Evolutionary conservation across 805 yeast genomes (phyloP).

Genomic region (Hanseniaspora lindneri): DNA sequence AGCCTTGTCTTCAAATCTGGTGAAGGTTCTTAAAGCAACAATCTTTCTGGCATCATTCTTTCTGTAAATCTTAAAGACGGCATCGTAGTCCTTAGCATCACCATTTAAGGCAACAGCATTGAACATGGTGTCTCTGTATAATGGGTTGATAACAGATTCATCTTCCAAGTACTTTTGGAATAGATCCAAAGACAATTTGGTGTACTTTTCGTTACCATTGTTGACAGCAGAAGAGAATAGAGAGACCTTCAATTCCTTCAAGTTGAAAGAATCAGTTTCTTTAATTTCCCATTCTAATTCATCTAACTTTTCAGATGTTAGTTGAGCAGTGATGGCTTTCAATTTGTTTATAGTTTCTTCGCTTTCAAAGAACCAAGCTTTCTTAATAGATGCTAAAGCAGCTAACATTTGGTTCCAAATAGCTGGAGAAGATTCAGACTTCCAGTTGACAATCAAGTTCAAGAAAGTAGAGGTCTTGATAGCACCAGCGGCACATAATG

Average conservation of each 20-base stretch:
- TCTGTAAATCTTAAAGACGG: slow-evolving; percentile 46
- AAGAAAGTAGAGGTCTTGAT: slow-evolving; percentile 51
- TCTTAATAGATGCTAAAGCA: slow-evolving; percentile 38
- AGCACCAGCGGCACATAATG: slow-evolving; percentile 60
- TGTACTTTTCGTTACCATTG: slow-evolving; percentile 39
- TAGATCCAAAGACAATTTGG: slow-evolving; percentile 36
- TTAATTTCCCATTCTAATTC: slow-evolving; percentile 55
- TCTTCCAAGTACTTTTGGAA: slow-evolving; percentile 46
- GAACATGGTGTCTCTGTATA: slow-evolving; percentile 57
- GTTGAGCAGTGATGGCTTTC: slow-evolving; percentile 40
- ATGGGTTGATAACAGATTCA: slow-evolving; percentile 57
- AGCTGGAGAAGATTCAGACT: slow-evolving; percentile 46
- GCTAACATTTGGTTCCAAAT: slow-evolving; percentile 54
- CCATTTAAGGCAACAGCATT: slow-evolving; percentile 55
- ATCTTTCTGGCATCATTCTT: slow-evolving; percentile 41
- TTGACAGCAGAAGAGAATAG: slow-evolving; percentile 51
- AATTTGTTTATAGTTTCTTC: slow-evolving; percentile 38
- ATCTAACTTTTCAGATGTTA: slow-evolving; percentile 43
- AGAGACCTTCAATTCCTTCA: slow-evolving; percentile 54
- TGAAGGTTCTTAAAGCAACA: slow-evolving; percentile 58
- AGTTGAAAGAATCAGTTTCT: slow-evolving; percentile 43
- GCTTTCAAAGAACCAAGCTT: slow-evolving; percentile 47
- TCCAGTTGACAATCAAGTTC: slow-evolving; percentile 49
- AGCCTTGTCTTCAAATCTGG: slow-evolving; percentile 44
- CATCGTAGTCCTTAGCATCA: slow-evolving; percentile 49